Percentiles rank a stretch among this genome's conserved stretches.
These are phyloP conservation scores for Trametes maxima DNA, from an alignment of 768 basidiomycete genomes.

Conservation along the genomic window DNA sequence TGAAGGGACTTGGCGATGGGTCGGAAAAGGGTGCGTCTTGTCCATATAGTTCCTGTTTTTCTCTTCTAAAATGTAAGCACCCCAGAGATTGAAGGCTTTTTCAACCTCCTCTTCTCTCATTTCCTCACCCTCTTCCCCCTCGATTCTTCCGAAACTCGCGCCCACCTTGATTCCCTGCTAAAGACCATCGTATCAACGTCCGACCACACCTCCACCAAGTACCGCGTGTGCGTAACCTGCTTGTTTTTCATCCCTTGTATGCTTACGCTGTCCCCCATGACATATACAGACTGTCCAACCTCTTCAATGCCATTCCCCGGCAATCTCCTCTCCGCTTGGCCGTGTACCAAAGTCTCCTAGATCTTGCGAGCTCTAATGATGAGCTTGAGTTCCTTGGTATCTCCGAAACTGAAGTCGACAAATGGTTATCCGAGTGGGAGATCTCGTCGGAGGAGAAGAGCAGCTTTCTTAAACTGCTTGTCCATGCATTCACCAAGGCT, in stretches of 20 bases:
- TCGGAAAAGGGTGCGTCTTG: slow-evolving; percentile 65
- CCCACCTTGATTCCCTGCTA: slow-evolving; percentile 52
- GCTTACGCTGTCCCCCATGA: neutral
- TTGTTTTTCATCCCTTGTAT: neutral
- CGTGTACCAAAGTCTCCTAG: slow-evolving; percentile 65
- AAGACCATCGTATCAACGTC: slow-evolving; percentile 57
- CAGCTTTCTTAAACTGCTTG: slow-evolving; percentile 64
- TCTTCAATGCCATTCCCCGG: slow-evolving; percentile 77
- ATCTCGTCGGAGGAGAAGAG: slow-evolving; percentile 63
- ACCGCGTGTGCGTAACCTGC: slow-evolving; percentile 63
- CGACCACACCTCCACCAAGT: slow-evolving; percentile 62
- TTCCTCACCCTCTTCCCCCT: slow-evolving; percentile 60
- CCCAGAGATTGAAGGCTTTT: slow-evolving; percentile 84
- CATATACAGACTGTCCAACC: slow-evolving; percentile 65
- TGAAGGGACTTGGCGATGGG: slow-evolving; percentile 75
- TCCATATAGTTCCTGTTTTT: neutral
- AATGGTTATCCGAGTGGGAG: slow-evolving; percentile 79
- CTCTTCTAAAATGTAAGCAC: neutral
- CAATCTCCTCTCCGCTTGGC: slow-evolving; percentile 62
- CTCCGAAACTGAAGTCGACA: slow-evolving; percentile 62
- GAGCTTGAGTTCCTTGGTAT: slow-evolving; percentile 66
- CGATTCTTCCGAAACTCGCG: slow-evolving; percentile 57
- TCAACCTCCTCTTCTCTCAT: slow-evolving; percentile 80
- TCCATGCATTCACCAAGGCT: slow-evolving; percentile 57
- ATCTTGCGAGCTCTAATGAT: slow-evolving; percentile 58